These are phyloP conservation scores for Neopestalotiopsis sp. DNA, from an alignment of 2,329 filamentous ascomycete genomes.

Conservation along the genomic window DNA sequence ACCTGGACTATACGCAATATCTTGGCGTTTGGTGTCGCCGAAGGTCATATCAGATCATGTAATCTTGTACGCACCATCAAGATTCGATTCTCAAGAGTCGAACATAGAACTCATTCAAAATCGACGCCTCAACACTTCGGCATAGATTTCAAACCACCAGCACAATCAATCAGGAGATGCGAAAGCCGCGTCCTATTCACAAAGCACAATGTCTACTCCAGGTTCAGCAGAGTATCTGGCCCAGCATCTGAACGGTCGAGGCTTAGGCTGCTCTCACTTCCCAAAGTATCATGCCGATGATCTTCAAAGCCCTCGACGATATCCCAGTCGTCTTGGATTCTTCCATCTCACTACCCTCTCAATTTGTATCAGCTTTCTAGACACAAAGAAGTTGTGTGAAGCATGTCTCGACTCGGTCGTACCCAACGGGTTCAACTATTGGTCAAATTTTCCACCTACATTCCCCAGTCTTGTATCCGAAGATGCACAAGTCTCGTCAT, in stretches of 20 bases:
- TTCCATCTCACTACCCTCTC: conserved; percentile 4
- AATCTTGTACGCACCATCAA: background rate
- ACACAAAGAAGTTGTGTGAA: conserved; percentile 19
- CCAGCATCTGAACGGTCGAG: conserved; percentile 4
- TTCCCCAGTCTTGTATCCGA: accelerated
- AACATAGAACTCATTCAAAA: background rate
- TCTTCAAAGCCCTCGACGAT: background rate
- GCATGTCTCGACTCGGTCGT: conserved; percentile 13
- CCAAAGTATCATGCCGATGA: conserved; percentile 15
- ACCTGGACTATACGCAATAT: background rate
- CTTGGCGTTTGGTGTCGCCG: background rate
- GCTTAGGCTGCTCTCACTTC: conserved; percentile 14
- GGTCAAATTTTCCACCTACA: background rate
- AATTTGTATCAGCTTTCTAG: conserved; percentile 12
- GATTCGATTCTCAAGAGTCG: background rate
- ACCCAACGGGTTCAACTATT: conserved; percentile 19
- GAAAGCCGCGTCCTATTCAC: background rate
- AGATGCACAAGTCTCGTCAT: background rate
- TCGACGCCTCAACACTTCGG: background rate
- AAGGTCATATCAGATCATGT: background rate
- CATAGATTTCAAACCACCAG: background rate
- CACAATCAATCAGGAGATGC: background rate
- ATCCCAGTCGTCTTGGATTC: conserved; percentile 20
- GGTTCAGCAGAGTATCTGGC: conserved; percentile 11
- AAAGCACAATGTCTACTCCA: background rate